Evolutionary conservation across 2,329 filamentous ascomycete genomes (phyloP).

Genomic region (Diaporthe vexans): DNA sequence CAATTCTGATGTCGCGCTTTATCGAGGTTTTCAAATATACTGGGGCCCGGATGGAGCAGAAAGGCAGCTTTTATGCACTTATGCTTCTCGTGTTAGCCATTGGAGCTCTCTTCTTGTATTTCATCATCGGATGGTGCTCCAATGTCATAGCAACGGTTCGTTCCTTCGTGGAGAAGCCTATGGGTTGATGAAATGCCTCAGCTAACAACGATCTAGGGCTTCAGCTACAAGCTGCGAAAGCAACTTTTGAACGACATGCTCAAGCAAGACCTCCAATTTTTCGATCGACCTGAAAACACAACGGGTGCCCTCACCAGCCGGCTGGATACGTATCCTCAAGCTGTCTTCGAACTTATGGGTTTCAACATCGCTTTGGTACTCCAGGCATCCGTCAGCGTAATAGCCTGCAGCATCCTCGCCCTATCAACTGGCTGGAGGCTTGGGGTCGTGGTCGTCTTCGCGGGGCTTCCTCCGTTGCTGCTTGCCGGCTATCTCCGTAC

Average conservation of each 20-base stretch:
- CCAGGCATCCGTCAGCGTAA: neutral
- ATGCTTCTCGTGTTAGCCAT: neutral
- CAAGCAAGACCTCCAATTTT: neutral
- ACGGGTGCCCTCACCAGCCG: constrained; percentile 1
- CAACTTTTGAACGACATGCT: neutral
- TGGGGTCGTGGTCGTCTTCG: neutral
- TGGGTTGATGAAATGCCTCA: neutral
- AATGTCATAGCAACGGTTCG: neutral
- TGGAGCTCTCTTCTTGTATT: neutral
- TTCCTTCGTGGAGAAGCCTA: neutral
- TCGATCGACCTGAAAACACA: neutral
- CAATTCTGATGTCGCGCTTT: neutral
- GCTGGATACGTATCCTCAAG: neutral
- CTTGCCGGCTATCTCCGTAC: neutral
- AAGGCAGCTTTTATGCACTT: neutral
- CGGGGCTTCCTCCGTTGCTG: neutral
- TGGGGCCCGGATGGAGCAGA: neutral
- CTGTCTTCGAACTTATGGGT: constrained; percentile 2
- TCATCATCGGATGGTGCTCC: neutral
- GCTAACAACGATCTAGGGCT: neutral
- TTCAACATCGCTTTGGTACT: constrained; percentile 8
- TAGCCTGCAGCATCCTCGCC: neutral
- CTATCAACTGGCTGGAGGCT: neutral
- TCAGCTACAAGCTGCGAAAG: neutral
- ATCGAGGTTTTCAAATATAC: neutral